Evolutionary conservation across 495 filamentous ascomycete genomes (phyloP), one percentile per base, ranked within the genome.

Genomic region (Cercophora scortea): DNA sequence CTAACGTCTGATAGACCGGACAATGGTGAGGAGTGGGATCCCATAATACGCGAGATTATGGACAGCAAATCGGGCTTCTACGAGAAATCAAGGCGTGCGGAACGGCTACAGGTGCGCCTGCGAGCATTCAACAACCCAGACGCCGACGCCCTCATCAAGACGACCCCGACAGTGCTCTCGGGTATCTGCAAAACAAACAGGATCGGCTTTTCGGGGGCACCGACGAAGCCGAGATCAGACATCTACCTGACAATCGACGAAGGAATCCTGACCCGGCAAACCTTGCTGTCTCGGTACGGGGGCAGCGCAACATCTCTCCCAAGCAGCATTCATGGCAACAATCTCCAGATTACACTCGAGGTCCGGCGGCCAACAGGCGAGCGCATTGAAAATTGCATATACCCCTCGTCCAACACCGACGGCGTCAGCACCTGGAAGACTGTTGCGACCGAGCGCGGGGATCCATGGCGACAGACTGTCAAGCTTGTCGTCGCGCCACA

Each of bases 181-280:
- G 82, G 84, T 41, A 79, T 96, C 51, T 77, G 77, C 53, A 84
- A 84, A 57, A 92, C 90, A 6, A 80, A 77, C 55, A 90, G 92
- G 65, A 90, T 96, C 60, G 92, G 90, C n/a, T 99, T 99, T 68
- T 85, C 93, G 3, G 90, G 90, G 16, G 91, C 90, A 8, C 93
- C 93, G 1, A 88, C 86, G 0, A 88, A 87, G 59, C 78, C 89
- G 8, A 73, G 93, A 55, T 95, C 88, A 11, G 93, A 99, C 62
- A 96, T 99, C 45, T 99, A 97, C 63, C 64, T 99, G 18, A 95
- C 89, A 0, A 65, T 99, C 47, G 79, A 80, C 38, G 83, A 89
- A 57, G 84, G 89, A 0, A 75, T 79, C 12, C 68, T 99, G 3
- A 83, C 87, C 35, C 75, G 81, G 36, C 87, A 92, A 53, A 88